Conservation (phyloP, 2,329 filamentous ascomycete species). For the Colletotrichum sp. region DNA sequence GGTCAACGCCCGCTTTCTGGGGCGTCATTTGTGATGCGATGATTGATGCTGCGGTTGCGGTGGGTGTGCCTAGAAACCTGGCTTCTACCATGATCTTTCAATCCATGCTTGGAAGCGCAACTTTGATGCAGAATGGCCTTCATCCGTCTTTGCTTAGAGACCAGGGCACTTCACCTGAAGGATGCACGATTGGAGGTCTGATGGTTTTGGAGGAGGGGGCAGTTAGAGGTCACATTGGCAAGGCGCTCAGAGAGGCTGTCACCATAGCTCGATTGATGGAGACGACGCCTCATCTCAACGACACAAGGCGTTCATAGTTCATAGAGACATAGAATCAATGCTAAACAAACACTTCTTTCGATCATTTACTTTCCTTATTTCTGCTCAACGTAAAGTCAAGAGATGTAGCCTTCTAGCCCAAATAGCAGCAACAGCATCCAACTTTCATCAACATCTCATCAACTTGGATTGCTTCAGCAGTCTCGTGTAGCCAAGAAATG, state of each 20-base stretch:
- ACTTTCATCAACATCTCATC: no score
- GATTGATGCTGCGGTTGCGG: constrained; percentile 64
- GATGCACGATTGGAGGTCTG: constrained; percentile 65
- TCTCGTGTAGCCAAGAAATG: not conserved
- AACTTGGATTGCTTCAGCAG: fast-evolving
- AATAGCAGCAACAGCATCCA: no score
- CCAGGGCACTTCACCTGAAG: constrained; percentile 64
- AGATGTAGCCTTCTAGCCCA: not conserved
- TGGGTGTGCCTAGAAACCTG: constrained; percentile 60
- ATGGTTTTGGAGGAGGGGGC: constrained; percentile 64
- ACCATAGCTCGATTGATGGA: constrained; percentile 49
- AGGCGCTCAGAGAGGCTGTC: constrained; percentile 51
- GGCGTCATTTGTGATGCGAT: constrained; percentile 63
- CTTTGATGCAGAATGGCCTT: constrained; percentile 55
- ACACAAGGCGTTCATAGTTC: constrained; percentile 30
- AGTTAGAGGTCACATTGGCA: constrained; percentile 48
- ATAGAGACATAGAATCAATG: not conserved
- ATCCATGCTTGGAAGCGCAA: constrained; percentile 62
- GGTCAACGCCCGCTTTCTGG: constrained; percentile 66
- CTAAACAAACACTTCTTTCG: fast-evolving
- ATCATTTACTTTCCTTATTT: fast-evolving
- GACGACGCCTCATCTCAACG: constrained; percentile 42
- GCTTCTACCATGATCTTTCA: constrained; percentile 66
- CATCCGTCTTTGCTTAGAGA: constrained; percentile 63
- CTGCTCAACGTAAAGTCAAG: fast-evolving